Conservation (phyloP, 345 rosid genomes). For the Pseudoturritis turrita region DNA sequence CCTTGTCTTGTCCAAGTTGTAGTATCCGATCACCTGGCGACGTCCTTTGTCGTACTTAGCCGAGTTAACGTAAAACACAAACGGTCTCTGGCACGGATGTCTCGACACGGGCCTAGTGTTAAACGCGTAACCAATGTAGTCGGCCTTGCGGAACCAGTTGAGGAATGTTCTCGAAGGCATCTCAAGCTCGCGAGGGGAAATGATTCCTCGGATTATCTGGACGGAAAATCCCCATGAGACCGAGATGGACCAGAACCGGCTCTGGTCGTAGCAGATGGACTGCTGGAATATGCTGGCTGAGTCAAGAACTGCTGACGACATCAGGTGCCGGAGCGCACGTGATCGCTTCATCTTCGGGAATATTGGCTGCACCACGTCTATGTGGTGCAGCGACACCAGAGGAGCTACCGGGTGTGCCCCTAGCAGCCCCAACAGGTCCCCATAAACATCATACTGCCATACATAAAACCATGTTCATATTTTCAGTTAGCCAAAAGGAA, state of each 20-base stretch:
- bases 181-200: slow-evolving; percentile 87
- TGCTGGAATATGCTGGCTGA: slow-evolving; percentile 79
- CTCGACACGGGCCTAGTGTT: slow-evolving; percentile 75
- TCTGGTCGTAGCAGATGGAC: slow-evolving; percentile 68
- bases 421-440: slow-evolving; percentile 65
- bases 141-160: slow-evolving; percentile 70
- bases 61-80: slow-evolving; percentile 54
- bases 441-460: slow-evolving; percentile 77
- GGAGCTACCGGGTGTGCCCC: slow-evolving; percentile 80
- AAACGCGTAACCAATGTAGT: slow-evolving; percentile 74
- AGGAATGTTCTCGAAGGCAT: slow-evolving; percentile 83
- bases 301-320: slow-evolving; percentile 52
- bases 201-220: slow-evolving; percentile 61
- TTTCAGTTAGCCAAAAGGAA: no score
- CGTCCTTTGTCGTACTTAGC: slow-evolving; percentile 44
- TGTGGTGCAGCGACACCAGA: slow-evolving; percentile 67
- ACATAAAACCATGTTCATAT: neutral
- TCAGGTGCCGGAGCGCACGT: slow-evolving; percentile 49
- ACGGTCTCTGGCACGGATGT: slow-evolving; percentile 74
- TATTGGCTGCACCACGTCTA: slow-evolving; percentile 73
- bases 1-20: slow-evolving; percentile 32
- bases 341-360: slow-evolving; percentile 55
- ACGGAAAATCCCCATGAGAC: slow-evolving; percentile 87
- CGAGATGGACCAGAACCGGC: slow-evolving; percentile 63
- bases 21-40: slow-evolving; percentile 56